A percentile compares a stretch with the other conserved stretches of the same genome.
phyloP scores from a whole-genome alignment of 2,329 filamentous ascomycete genomes.

The Arthrobotrys musiformis region DNA sequence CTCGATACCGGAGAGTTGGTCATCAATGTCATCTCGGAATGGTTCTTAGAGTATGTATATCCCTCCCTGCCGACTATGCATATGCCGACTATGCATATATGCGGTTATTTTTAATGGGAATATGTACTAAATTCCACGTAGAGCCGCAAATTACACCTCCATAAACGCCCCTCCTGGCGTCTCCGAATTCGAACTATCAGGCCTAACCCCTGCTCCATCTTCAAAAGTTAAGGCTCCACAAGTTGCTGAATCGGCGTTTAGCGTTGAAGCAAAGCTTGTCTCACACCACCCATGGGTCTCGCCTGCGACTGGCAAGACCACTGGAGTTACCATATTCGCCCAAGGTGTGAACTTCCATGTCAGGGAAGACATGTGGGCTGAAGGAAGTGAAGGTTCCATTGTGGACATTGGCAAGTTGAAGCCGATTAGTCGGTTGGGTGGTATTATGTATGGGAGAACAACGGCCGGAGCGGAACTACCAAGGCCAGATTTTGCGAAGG shows the following conservation, averaged over 20 bases:
- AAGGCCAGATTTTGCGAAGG: constrained; percentile 70
- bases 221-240: constrained; percentile 75
- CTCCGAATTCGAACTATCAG: constrained; percentile 82
- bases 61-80: too few species aligned
- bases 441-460: constrained; percentile 81
- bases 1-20: constrained; percentile 77
- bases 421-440: constrained; percentile 81
- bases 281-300: constrained; percentile 79
- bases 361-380: constrained; percentile 85
- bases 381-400: constrained; percentile 71
- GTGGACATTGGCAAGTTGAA: constrained; percentile 80
- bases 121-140: neutral
- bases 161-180: constrained; percentile 81
- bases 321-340: constrained; percentile 77
- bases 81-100: too few species aligned
- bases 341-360: constrained; percentile 91
- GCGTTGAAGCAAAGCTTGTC: constrained; percentile 82
- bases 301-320: constrained; percentile 76
- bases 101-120: neutral
- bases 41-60: constrained; percentile 73
- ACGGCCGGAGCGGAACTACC: constrained; percentile 78
- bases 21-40: constrained; percentile 87
- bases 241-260: constrained; percentile 84
- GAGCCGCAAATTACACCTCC: constrained; percentile 80
- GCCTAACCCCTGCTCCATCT: constrained; percentile 76